These are phyloP conservation scores for Alternaria rosae DNA, from an alignment of 2,329 filamentous ascomycete genomes.

Conservation along the genomic window DNA sequence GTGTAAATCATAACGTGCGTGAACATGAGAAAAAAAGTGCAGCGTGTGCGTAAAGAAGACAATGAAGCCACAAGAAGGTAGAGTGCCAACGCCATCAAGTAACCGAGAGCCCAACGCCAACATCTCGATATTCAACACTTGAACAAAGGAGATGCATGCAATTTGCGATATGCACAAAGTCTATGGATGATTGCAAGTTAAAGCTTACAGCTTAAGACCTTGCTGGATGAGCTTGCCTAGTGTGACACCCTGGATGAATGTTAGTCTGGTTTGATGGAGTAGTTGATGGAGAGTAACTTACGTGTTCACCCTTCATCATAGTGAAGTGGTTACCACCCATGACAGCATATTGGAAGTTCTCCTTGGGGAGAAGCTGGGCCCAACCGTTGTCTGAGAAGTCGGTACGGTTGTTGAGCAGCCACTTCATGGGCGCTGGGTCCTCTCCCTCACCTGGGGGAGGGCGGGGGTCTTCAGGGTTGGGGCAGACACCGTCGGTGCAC, in stretches of 20 bases:
- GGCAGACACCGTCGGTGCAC: slow-evolving; percentile 77
- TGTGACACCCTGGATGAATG: slow-evolving; percentile 43
- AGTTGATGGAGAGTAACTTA: slow-evolving; percentile 39
- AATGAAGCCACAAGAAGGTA: slow-evolving; percentile 4
- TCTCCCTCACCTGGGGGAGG: slow-evolving; percentile 68
- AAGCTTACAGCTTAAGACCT: slow-evolving; percentile 47
- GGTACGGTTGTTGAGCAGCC: slow-evolving; percentile 75
- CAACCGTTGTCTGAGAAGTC: slow-evolving; percentile 75
- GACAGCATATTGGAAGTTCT: slow-evolving; percentile 69
- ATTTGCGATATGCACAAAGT: slow-evolving; percentile 25
- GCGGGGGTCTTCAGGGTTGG: slow-evolving; percentile 69
- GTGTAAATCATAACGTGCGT: slow-evolving; percentile 11
- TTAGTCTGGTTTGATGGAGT: slow-evolving; percentile 30
- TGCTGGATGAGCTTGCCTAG: slow-evolving; percentile 55
- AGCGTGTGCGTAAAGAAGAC: slow-evolving; percentile 3
- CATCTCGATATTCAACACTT: slow-evolving; percentile 44
- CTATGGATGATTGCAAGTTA: slow-evolving; percentile 5
- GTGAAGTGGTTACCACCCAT: slow-evolving; percentile 78
- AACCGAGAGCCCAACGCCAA: slow-evolving; percentile 30
- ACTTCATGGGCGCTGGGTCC: slow-evolving; percentile 64
- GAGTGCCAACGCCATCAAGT: slow-evolving; percentile 12
- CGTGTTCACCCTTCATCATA: slow-evolving; percentile 72
- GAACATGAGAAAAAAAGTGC: slow-evolving; percentile 10
- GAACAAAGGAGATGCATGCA: slow-evolving; percentile 46
- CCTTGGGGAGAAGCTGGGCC: slow-evolving; percentile 68